Conservation (phyloP, 1,284 basidiomycete genomes). For the Stygiomarasmius scandens region DNA sequence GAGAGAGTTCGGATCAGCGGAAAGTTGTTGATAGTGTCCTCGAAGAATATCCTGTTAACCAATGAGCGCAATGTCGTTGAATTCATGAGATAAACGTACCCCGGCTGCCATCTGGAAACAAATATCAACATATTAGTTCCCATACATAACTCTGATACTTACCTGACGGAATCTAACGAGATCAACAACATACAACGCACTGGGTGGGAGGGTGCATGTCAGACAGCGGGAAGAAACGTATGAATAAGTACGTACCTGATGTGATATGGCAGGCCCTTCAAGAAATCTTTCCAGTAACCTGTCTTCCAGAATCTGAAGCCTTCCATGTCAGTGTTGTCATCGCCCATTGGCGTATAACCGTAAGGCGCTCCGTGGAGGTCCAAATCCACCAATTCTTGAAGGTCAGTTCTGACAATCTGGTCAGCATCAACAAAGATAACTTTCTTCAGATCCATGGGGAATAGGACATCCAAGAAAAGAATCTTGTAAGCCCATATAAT, state of each 20-base stretch:
- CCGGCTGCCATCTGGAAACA: conserved; percentile 71
- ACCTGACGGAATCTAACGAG: conserved; percentile 92
- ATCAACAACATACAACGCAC: conserved; percentile 95
- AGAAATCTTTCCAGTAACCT: conserved; percentile 90
- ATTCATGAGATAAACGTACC: conserved; percentile 43
- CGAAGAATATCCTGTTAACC: conserved; percentile 79
- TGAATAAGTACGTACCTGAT: conserved; percentile 68
- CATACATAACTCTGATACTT: conserved; percentile 23
- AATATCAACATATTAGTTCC: conserved; percentile 14
- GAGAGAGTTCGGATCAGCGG: conserved; percentile 90
- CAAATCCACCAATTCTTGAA: conserved; percentile 90
- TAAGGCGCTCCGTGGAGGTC: conserved; percentile 92
- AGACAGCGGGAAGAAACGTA: not conserved
- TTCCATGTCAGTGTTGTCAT: conserved; percentile 94
- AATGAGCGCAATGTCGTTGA: conserved; percentile 4
- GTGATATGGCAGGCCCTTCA: conserved; percentile 84
- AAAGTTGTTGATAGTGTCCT: conserved; percentile 90
- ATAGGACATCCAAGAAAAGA: conserved; percentile 96
- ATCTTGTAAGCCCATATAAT: conserved; percentile 99
- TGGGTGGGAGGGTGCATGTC: conserved; percentile 32
- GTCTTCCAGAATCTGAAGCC: conserved; percentile 98
- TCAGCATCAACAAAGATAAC: conserved; percentile 99
- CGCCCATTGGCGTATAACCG: conserved; percentile 96
- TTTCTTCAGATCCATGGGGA: conserved; percentile 97
- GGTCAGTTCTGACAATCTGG: conserved; percentile 94